Percentiles rank a stretch among this genome's conserved stretches.
phyloP scores from a whole-genome alignment of 176 grass and related monocot species.

The Elaeis guineensis region DNA sequence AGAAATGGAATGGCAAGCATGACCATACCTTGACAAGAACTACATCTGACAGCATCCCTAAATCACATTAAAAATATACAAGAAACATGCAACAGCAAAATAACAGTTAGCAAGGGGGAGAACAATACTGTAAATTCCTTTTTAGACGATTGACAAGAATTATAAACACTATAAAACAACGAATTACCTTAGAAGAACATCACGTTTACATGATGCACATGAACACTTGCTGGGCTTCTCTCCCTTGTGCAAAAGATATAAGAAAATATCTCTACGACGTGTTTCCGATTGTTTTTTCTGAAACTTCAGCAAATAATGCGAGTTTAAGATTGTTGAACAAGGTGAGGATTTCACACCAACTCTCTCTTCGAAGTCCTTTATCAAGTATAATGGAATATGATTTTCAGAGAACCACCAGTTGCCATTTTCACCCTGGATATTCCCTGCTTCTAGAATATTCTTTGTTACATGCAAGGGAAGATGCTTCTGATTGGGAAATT shows the following conservation, averaged over 20 bases:
- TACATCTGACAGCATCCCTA: constrained; percentile 68
- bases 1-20: constrained; percentile 1
- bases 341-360: constrained; percentile 22
- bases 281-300: constrained; percentile 34
- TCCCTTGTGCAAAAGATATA: constrained; percentile 67
- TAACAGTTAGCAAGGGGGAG: constrained; percentile 19
- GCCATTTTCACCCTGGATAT: constrained; percentile 37
- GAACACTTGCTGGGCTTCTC: constrained; percentile 40
- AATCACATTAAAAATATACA: constrained; percentile 28
- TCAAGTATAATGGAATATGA: constrained; percentile 76
- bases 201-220: constrained; percentile 78
- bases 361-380: constrained; percentile 74
- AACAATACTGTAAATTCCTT: background rate
- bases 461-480: constrained; percentile 74
- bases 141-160: background rate
- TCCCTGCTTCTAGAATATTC: constrained; percentile 80
- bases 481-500: constrained; percentile 85
- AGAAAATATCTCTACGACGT: constrained; percentile 44
- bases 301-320: constrained; percentile 32
- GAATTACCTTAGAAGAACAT: constrained; percentile 60
- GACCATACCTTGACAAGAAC: constrained; percentile 75
- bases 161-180: constrained; percentile 5
- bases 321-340: constrained; percentile 17
- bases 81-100: constrained; percentile 26
- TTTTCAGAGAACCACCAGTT: constrained; percentile 90